Evolutionary conservation across 495 filamentous ascomycete genomes (phyloP).

Genomic region (Penicillium daleae): DNA sequence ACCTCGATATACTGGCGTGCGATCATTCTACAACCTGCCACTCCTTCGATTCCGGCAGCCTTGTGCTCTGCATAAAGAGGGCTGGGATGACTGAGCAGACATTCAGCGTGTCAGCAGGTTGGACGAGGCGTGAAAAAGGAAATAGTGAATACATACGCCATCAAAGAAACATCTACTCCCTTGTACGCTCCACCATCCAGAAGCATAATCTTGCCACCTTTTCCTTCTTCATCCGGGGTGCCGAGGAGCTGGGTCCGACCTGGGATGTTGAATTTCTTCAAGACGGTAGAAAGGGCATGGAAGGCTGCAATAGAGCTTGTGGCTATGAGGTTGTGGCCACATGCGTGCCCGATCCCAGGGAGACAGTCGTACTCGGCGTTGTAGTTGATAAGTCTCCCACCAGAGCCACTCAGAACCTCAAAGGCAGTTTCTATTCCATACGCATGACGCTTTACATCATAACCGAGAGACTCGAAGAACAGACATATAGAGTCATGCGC

Average conservation of each 20-base stretch:
- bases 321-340: neutral
- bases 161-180: conserved; percentile 4
- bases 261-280: conserved; percentile 2
- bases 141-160: conserved; percentile 5
- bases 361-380: too few species aligned
- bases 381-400: too few species aligned
- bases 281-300: conserved; percentile 2
- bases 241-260: conserved; percentile 3
- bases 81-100: conserved; percentile 1
- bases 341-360: too few species aligned
- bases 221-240: conserved; percentile 4
- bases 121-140: neutral
- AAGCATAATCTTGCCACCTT: conserved; percentile 4
- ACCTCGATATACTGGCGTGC: conserved; percentile 7
- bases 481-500: conserved; percentile 4
- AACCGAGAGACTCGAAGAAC: neutral
- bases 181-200: conserved; percentile 4
- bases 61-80: conserved; percentile 3
- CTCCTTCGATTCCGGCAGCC: conserved; percentile 3
- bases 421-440: neutral
- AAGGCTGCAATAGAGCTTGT: neutral
- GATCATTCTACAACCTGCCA: conserved; percentile 4
- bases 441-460: neutral
- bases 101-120: conserved; percentile 1
- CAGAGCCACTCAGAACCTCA: too few species aligned